phyloP scores from a whole-genome alignment of 495 filamentous ascomycete genomes.

The Talaromyces liani region DNA sequence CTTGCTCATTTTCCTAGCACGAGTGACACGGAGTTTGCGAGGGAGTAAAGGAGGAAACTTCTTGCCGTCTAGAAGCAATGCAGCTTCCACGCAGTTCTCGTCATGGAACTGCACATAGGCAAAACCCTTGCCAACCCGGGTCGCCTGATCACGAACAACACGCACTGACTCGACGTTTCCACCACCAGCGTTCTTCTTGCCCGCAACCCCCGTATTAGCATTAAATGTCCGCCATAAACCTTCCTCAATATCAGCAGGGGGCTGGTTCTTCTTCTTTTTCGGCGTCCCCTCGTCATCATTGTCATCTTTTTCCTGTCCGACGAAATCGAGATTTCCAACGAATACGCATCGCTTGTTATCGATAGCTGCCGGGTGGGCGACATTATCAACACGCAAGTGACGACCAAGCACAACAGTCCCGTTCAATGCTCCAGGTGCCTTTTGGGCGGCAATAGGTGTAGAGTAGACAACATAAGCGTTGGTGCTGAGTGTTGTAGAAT shows the following conservation, averaged over 20 bases:
- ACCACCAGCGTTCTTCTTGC: slow-evolving; percentile 34
- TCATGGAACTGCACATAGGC: slow-evolving; percentile 98
- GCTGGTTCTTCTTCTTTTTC: slow-evolving; percentile 52
- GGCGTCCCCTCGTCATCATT: slow-evolving; percentile 41
- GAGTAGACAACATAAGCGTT: slow-evolving; percentile 92
- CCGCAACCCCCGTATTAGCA: slow-evolving; percentile 38
- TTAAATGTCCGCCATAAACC: slow-evolving; percentile 87
- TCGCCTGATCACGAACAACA: slow-evolving; percentile 81
- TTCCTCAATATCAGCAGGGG: slow-evolving; percentile 87
- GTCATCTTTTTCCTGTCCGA: slow-evolving; percentile 65
- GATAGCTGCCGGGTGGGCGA: slow-evolving; percentile 76
- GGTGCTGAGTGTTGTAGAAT: slow-evolving; percentile 82
- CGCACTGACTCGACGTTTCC: slow-evolving; percentile 89
- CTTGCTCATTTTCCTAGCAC: slow-evolving; percentile 72
- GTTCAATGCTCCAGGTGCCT: slow-evolving; percentile 71
- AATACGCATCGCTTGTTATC: slow-evolving; percentile 91
- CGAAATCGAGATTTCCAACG: slow-evolving; percentile 92
- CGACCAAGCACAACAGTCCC: slow-evolving; percentile 77
- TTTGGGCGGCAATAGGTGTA: slow-evolving; percentile 61
- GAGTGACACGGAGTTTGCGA: slow-evolving; percentile 74
- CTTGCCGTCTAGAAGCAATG: slow-evolving; percentile 78
- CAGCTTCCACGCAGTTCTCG: slow-evolving; percentile 76
- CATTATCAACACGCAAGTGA: slow-evolving; percentile 81
- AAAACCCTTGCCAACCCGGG: slow-evolving; percentile 92
- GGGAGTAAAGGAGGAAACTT: slow-evolving; percentile 90